Evolutionary conservation across 768 basidiomycete genomes (phyloP), one percentile per base, ranked within the genome.

Genomic region (Russula brevipes): DNA sequence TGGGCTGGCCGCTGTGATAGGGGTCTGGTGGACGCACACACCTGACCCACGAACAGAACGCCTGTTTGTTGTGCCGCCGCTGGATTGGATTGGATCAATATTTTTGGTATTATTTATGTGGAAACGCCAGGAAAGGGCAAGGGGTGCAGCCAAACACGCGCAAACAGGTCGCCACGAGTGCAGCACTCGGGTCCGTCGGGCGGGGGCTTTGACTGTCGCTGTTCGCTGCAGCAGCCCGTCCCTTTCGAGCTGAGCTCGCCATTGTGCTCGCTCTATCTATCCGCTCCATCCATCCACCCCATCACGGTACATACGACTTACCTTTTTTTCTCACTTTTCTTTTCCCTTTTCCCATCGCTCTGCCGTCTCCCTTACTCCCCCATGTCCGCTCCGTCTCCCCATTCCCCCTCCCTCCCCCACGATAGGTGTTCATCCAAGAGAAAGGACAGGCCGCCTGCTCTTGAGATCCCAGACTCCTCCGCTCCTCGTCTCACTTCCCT

Each of bases 371-470:
- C 70, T 76, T 73, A 73, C 76, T 68, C 68, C 70, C 12, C 66
- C 65, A 81, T 81, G 80, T 80, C 79, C 69, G 66, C 71, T 54
- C 69, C 76, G 50, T 61, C 75, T 42, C 68, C 70, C 52, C 51
- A 51, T 35, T 51, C 66, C 8, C 53, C 39, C 12, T 39, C 42
- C 8, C 30, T 73, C 68, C 73, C 74, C 69, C 72, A 75, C 69
- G 73, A 76, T 72, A 76, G 72, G 70, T 66, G 70, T 66, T 72
- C 73, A 53, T 68, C 72, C 67, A 80, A 73, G 75, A 78, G 75
- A 72, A 79, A 78, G 73, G 82, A 82, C 72, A 77, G 79, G 68
- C 81, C 81, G 47, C 78, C 81, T 44, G 78, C 80, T 58, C 80
- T 85, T 65, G 80, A 82, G 69, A 78, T 82, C 56, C 71, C 73